Base-by-base conservation (phyloP, 2,329 filamentous ascomycete genomes). In the Aspergillus intermedius region DNA sequence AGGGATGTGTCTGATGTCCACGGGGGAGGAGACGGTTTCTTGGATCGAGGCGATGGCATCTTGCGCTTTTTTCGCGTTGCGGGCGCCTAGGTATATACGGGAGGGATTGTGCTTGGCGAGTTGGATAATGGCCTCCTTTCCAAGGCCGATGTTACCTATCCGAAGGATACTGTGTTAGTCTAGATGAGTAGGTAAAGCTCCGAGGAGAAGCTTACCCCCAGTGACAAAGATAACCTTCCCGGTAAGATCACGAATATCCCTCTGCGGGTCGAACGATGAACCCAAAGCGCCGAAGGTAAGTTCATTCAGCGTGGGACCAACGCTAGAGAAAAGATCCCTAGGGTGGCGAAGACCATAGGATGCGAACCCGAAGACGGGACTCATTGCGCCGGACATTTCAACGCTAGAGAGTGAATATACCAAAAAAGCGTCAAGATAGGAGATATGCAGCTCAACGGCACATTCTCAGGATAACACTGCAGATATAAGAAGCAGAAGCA, bases 71-170 rank as follows among this genome's bases (percentile, higher is more conserved):
- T 60, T 54, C 44, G 64, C 64, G 17, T 67, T 75, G 42, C 78
- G 74, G 2, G 77, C 77, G 12, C 72, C 77, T 49, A 83, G 72
- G 64, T 77, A 81, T 51, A 82, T 76, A 48, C 78, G 73, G 1
- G 67, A 64, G 1, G 79, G 77, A 6, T 67, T 60, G 58, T 81
- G 78, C 49, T 66, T 68, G n/a, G 74, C 74, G 40, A 80, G 67
- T 46, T 74, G 69, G 32, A 71, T 57, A 40, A 78, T 61, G 6
- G 74, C 73, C 54, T 76, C 70, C 59, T 69, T 70, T 30, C 75
- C 75, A 22, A 76, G 64, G 7, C 74, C 74, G 22, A 63, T 56
- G 52, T 75, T 77, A 23, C 74, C 73, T 73, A 42, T n/a, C 49
- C 15, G 17, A 10, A n/a, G 4, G 12, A 34, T 9, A 7, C 5